A percentile compares a stretch with the other conserved stretches of the same genome.
These are phyloP conservation scores for Hyaloscypha finlandica DNA, from an alignment of 495 filamentous ascomycete genomes.

Conservation along the genomic window DNA sequence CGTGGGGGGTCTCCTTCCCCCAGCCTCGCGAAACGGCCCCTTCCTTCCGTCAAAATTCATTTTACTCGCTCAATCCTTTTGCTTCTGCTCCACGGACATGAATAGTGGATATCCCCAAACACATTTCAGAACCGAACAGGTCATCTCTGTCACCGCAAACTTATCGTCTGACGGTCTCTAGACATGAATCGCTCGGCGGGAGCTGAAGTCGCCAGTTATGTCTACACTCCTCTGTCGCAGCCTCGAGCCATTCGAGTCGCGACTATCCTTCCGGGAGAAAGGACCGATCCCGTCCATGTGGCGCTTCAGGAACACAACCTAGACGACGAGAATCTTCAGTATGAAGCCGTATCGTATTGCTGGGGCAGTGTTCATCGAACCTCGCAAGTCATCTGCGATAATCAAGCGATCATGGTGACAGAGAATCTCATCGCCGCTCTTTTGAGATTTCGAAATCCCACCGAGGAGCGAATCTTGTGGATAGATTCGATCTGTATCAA, in stretches of 20 bases:
- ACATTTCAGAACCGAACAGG: too few species aligned
- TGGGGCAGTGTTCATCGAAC: neutral
- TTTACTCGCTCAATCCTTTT: too few species aligned
- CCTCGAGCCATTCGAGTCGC: neutral
- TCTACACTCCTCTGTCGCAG: neutral
- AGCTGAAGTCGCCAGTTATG: neutral
- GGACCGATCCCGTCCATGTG: neutral
- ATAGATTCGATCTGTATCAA: conserved; percentile 5
- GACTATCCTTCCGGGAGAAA: neutral
- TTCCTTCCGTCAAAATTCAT: too few species aligned
- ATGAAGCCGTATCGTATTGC: neutral
- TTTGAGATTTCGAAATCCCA: neutral
- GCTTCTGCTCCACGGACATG: too few species aligned
- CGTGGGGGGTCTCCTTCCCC: too few species aligned
- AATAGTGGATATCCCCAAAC: too few species aligned
- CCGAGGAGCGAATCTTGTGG: neutral
- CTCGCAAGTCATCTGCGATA: neutral
- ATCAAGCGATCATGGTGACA: neutral
- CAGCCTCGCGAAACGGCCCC: too few species aligned
- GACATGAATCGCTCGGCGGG: neutral
- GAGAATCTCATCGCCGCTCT: neutral
- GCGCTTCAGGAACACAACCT: neutral
- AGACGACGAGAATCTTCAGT: neutral
- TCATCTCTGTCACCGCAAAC: too few species aligned
- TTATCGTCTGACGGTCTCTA: neutral